A percentile compares a stretch with the other conserved stretches of the same genome.
These are phyloP conservation scores for Bremia lactucae DNA, from an alignment of 352 stramenopile genomes.

Conservation along the genomic window DNA sequence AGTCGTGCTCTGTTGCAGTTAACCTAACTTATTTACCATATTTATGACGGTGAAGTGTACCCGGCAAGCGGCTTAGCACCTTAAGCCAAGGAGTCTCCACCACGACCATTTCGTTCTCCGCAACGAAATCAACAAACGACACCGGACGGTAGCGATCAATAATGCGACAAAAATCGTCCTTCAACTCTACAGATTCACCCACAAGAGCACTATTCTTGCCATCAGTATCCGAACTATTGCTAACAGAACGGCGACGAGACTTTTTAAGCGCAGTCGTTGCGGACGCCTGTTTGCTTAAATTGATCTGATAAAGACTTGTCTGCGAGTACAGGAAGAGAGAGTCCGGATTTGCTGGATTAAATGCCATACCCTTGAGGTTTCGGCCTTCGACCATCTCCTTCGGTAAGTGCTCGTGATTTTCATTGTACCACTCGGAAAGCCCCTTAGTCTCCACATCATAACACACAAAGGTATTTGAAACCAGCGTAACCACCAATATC, in stretches of 20 bases:
- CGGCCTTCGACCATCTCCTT: constrained; percentile 64
- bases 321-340: constrained; percentile 75
- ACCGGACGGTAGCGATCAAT: constrained; percentile 77
- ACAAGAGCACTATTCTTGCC: constrained; percentile 41
- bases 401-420: constrained; percentile 56
- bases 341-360: constrained; percentile 66
- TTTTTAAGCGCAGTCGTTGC: constrained; percentile 34
- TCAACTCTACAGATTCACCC: constrained; percentile 46
- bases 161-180: constrained; percentile 60
- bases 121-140: constrained; percentile 78
- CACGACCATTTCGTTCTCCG: constrained; percentile 61
- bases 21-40: constrained; percentile 84
- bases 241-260: constrained; percentile 34
- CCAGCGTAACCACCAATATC: constrained; percentile 68
- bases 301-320: constrained; percentile 72
- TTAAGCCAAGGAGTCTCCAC: constrained; percentile 83
- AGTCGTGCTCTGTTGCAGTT: too few relatives aligned
- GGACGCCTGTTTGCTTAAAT: constrained; percentile 42
- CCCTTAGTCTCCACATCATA: constrained; percentile 80
- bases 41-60: constrained; percentile 75
- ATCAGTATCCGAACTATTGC: constrained; percentile 50
- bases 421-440: constrained; percentile 58
- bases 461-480: constrained; percentile 78
- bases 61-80: constrained; percentile 70
- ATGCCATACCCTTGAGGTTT: constrained; percentile 72